phyloP scores from a whole-genome alignment of 352 stramenopile species.

The Peronospora farinosa region DNA sequence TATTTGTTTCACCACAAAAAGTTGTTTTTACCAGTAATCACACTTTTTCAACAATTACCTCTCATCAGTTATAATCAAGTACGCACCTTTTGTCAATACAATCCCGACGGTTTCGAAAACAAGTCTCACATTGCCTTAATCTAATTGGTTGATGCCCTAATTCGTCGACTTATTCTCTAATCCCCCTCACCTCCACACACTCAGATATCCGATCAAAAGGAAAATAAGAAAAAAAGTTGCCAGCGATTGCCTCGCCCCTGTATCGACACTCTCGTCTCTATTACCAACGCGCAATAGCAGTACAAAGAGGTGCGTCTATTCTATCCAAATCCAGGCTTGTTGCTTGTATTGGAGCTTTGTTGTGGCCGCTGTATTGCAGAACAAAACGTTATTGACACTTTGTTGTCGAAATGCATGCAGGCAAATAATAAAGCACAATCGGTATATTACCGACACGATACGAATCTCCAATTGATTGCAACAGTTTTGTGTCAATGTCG shows the following conservation, averaged over 20 bases:
- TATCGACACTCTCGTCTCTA: background rate
- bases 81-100: background rate
- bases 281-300: background rate
- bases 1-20: background rate
- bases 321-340: background rate
- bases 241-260: conserved; percentile 1
- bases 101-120: background rate
- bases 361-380: conserved; percentile 4
- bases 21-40: background rate
- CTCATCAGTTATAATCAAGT: background rate
- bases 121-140: background rate
- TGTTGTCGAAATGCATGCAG: conserved; percentile 11
- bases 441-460: background rate
- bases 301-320: conserved; percentile 17
- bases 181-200: background rate
- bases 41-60: background rate
- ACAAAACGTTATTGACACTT: conserved; percentile 9
- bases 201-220: conserved; percentile 1
- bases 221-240: conserved; percentile 19
- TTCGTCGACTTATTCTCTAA: background rate
- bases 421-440: conserved; percentile 4
- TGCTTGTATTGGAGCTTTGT: background rate
- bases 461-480: conserved; percentile 8
- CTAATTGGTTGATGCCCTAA: background rate
- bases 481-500: conserved; percentile 38